Evolutionary conservation across 2,329 filamentous ascomycete genomes (phyloP), one percentile per base, ranked within the genome.

Genomic region (Exophiala phaeomuriformis): DNA sequence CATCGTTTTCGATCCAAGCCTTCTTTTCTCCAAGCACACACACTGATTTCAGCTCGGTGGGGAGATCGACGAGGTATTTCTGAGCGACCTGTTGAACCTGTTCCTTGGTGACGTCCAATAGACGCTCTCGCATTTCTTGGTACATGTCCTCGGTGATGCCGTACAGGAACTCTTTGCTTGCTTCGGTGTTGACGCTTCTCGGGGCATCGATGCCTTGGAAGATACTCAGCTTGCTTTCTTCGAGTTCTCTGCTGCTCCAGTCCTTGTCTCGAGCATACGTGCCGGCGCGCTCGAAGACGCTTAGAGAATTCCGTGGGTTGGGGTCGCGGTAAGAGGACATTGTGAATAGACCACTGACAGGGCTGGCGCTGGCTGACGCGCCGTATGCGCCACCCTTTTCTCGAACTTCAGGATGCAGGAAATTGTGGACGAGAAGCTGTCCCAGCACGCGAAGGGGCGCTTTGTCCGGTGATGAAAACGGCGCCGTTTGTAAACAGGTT

Each of bases 301-400:
- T 81, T 61, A 97, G 74, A 0, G 89, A 91, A 70, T 95, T 96
- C 58, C 85, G 77, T 0, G 93, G 91, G 67, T 97, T 96, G 2
- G 93, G 93, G 67, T 98, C 93, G 48, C 93, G 87, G 77, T 98
- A 98, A 42, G 88, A 91, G 73, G 95, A 96, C 73, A 96, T 94
- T 10, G 89, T 89, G 63, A 98, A 97, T 1, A 95, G 70, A 28
- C 90, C 91, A 61, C 88, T 85, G 5, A 95, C 73, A 0, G 86
- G 81, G 28, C 84, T 83, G 42, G 86, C 85, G 67, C 89, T 91
- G 1, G 93, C 91, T 9, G 90, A 90, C 27, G 89, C 93, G 42
- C 93, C 93, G 63, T 98, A 98, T 0, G 93, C 93, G 36, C 93
- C 93, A 32, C 93, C 93, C 71, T 97, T 97, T 68, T 98, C 93